phyloP scores from a whole-genome alignment of 768 basidiomycete species.

The Suillus variegatus region DNA sequence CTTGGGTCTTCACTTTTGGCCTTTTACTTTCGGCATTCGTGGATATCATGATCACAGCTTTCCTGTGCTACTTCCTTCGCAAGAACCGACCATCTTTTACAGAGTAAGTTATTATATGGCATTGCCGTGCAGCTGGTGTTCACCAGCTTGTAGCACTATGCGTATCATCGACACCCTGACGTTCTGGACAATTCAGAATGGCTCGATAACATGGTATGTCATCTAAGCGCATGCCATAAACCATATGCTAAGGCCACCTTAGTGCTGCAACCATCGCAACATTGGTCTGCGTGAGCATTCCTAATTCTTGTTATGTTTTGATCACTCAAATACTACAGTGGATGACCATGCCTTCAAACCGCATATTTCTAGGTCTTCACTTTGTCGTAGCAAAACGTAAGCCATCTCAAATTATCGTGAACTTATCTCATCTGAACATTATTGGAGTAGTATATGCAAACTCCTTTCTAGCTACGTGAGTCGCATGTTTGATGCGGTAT shows the following conservation, averaged over 20 bases:
- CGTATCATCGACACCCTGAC: constrained; percentile 23
- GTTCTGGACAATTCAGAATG: constrained; percentile 24
- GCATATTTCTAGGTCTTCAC: constrained; percentile 26
- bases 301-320: not conserved
- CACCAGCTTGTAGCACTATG: constrained; percentile 16
- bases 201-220: constrained; percentile 24
- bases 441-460: constrained; percentile 24
- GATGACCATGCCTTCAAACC: constrained; percentile 22
- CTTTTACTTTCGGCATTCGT: constrained; percentile 45
- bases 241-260: not conserved
- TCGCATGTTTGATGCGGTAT: not conserved
- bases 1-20: constrained; percentile 44
- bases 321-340: constrained; percentile 15
- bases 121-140: not conserved
- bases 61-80: constrained; percentile 43
- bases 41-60: constrained; percentile 47
- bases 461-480: constrained; percentile 28
- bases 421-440: not conserved
- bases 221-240: not conserved
- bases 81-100: constrained; percentile 38
- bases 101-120: constrained; percentile 27
- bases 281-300: constrained; percentile 20
- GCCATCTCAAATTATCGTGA: not conserved
- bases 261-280: constrained; percentile 19
- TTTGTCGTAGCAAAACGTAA: constrained; percentile 26